These are phyloP conservation scores for Hericium alpestre DNA, from an alignment of 768 basidiomycete genomes.

Conservation along the genomic window DNA sequence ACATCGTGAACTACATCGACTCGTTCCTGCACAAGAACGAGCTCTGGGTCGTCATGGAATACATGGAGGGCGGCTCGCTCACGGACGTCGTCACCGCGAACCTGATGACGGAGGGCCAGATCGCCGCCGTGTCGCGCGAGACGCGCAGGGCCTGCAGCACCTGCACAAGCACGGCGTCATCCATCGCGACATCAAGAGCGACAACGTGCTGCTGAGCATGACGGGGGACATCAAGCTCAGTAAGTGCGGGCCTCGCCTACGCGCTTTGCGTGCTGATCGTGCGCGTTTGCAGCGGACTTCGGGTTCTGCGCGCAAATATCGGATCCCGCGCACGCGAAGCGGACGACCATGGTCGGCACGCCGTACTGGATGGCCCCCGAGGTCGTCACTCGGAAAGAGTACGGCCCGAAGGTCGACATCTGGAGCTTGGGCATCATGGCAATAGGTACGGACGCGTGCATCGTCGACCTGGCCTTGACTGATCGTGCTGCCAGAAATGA, in stretches of 20 bases:
- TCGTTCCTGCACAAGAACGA: constrained; percentile 97
- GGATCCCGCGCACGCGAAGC: constrained; percentile 70
- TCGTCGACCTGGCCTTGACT: background rate
- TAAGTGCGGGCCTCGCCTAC: constrained; percentile 32
- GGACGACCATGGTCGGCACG: constrained; percentile 97
- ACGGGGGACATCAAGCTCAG: constrained; percentile 96
- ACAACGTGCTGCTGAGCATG: constrained; percentile 89
- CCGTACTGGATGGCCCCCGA: constrained; percentile 99
- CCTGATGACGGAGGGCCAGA: constrained; percentile 97
- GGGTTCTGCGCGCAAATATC: constrained; percentile 98
- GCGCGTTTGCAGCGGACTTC: constrained; percentile 65
- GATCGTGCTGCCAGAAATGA: constrained; percentile 64
- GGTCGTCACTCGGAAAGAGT: constrained; percentile 94
- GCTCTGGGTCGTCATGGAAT: constrained; percentile 99
- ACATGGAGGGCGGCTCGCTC: constrained; percentile 93
- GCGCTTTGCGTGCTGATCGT: background rate
- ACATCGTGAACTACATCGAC: constrained; percentile 99
- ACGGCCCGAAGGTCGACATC: constrained; percentile 96
- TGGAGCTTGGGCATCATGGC: constrained; percentile 97
- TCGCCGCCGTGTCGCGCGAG: constrained; percentile 91
- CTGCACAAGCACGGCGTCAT: constrained; percentile 95
- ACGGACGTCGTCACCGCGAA: constrained; percentile 95
- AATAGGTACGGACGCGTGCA: constrained; percentile 47
- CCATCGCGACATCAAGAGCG: constrained; percentile 98
- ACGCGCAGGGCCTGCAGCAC: constrained; percentile 90